Evolutionary conservation across 1,139 yeast species (phyloP).

Genomic region (Saccharomyces hybrid): DNA sequence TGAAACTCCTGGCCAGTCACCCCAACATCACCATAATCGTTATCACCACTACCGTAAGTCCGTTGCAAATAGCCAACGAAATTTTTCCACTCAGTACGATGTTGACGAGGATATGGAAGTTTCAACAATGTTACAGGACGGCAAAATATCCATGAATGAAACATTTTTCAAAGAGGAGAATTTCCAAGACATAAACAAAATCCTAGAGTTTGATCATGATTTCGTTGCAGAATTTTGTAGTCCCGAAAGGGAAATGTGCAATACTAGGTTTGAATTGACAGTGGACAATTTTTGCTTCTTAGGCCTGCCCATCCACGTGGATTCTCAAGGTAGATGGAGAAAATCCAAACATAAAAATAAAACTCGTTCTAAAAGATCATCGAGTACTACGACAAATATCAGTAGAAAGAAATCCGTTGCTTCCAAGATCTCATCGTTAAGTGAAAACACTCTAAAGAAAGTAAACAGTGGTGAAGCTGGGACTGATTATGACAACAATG

Average conservation of each 20-base stretch:
- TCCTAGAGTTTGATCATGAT: slow-evolving; percentile 72
- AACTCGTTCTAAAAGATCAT: slow-evolving; percentile 18
- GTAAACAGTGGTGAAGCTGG: slow-evolving; percentile 9
- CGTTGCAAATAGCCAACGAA: neutral
- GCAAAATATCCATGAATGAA: slow-evolving; percentile 6
- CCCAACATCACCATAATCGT: neutral
- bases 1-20: neutral
- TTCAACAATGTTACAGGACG: neutral
- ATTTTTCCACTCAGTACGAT: neutral
- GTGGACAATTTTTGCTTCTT: slow-evolving; percentile 75
- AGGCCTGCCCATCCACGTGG: slow-evolving; percentile 80
- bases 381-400: slow-evolving; percentile 11
- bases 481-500: neutral
- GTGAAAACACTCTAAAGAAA: slow-evolving; percentile 1
- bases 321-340: slow-evolving; percentile 73
- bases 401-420: slow-evolving; percentile 7
- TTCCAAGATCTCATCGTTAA: slow-evolving; percentile 1
- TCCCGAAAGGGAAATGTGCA: slow-evolving; percentile 81
- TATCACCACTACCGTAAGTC: neutral
- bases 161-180: slow-evolving; percentile 22
- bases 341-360: slow-evolving; percentile 32
- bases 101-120: neutral
- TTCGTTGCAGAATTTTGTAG: slow-evolving; percentile 74
- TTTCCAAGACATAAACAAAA: slow-evolving; percentile 29
- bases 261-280: slow-evolving; percentile 75